Base-by-base conservation (phyloP, 1,284 basidiomycete species). In the Ustilago esculenta region DNA sequence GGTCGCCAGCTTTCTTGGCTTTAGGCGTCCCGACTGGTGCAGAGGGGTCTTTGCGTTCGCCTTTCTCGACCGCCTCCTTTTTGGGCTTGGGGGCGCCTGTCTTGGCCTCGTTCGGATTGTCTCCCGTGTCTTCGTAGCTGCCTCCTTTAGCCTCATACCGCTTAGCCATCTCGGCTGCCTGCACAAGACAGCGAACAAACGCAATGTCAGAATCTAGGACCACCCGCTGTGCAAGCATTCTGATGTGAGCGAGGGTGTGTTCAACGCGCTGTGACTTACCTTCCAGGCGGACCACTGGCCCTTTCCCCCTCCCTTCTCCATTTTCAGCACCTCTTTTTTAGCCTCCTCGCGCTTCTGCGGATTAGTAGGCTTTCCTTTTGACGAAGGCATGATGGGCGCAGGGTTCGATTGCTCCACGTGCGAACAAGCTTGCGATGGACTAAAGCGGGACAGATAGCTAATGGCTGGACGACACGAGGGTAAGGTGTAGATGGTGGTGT, bases 301-400 rank as follows among this genome's bases (percentile, higher is more conserved):
- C 46, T 71, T 71, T 21, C 83, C 84, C 17, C 81, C 81, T 11
- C 83, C 83, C 33, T 84, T 84, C 29, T 81, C 80, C 75, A 83
- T 80, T 25, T 82, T 66, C 12, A 60, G 52, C 43, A 71, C 68
- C 57, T 71, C 68, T 73, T 84, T 82, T 50, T 82, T 82, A 46
- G 83, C 78, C 69, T 84, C 71, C 56, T 84, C 83, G 45, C 82
- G 70, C 47, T 83, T 74, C 74, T 83, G 75, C 18, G 82, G 82
- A 51, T 84, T 82, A 18, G 83, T 84, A 1, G 83, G 83, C 71
- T 84, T 84, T 70, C 83, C 83, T 72, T 84, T 84, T 23, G 82
- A 83, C 17, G 82, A 83, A 40, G 79, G 74, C 83, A 84, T 84
- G 17, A 18, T 47, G 24, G 23, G 15, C 2, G 32, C 11, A n/a